These are phyloP conservation scores for Parasitella parasitica DNA, from an alignment of 371 early-diverging fungal genomes.

Conservation along the genomic window DNA sequence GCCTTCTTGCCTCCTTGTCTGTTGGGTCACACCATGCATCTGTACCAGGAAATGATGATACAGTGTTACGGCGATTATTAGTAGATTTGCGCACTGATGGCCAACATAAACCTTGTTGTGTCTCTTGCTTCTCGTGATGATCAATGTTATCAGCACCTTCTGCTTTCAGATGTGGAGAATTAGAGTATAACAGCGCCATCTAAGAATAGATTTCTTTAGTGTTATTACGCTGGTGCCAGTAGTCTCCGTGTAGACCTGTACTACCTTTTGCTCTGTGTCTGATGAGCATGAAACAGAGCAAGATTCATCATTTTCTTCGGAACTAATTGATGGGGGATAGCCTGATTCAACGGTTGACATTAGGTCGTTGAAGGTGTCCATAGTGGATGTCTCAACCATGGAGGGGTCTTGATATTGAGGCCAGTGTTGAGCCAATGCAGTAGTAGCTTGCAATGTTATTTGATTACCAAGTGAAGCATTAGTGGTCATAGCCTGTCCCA, in stretches of 20 bases:
- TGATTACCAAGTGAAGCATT: background rate
- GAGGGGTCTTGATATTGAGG: background rate
- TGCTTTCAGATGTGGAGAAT: background rate
- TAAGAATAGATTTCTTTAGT: background rate
- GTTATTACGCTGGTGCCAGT: no score
- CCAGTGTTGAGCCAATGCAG: background rate
- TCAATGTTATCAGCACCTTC: conserved; percentile 83
- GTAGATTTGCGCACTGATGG: conserved; percentile 7
- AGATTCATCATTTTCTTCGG: background rate
- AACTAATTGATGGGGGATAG: background rate
- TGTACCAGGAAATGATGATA: background rate
- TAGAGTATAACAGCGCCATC: background rate
- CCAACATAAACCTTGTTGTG: background rate
- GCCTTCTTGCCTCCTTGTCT: conserved; percentile 7
- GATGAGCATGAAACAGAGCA: background rate
- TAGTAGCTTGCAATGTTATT: background rate
- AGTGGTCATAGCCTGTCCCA: background rate
- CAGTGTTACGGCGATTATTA: conserved; percentile 10
- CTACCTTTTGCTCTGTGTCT: background rate
- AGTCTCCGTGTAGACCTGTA: no score
- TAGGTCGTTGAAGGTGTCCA: background rate
- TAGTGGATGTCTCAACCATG: background rate
- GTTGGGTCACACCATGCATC: background rate
- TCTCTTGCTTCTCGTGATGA: conserved; percentile 53
- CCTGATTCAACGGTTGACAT: background rate